A percentile compares a stretch with the other conserved stretches of the same genome.
Conservation (phyloP, 306 rosid genomes). For the Prunus davidiana region DNA sequence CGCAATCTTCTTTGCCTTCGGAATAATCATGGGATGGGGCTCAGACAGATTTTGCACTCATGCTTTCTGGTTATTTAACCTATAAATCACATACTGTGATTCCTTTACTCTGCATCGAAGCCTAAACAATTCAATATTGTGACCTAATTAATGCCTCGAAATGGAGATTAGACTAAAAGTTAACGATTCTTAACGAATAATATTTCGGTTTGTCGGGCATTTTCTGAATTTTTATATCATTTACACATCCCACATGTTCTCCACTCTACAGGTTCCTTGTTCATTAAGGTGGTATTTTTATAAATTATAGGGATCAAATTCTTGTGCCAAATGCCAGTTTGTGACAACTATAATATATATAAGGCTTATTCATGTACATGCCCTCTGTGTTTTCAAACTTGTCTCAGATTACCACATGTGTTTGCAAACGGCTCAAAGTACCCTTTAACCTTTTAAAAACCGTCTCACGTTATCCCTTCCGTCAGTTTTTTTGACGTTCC, state of each 20-base stretch:
- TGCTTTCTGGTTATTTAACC: neutral
- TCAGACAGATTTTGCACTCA: neutral
- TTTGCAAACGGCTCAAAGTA: too few species aligned
- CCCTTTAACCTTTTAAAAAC: too few species aligned
- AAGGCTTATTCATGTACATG: neutral
- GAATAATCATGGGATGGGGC: slow-evolving; percentile 20
- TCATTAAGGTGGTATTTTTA: neutral
- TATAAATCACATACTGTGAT: neutral
- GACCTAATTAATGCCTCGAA: neutral
- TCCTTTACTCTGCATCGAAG: slow-evolving; percentile 1
- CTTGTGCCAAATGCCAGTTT: neutral
- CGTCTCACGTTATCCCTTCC: too few species aligned
- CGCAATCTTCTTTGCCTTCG: slow-evolving; percentile 6
- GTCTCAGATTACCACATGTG: too few species aligned
- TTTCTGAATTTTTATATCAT: slow-evolving; percentile 23
- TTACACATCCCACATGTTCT: slow-evolving; percentile 37
- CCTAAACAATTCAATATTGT: neutral
- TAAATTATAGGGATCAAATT: neutral
- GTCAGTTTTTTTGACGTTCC: too few species aligned
- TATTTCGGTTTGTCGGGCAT: slow-evolving; percentile 31
- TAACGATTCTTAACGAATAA: slow-evolving; percentile 15
- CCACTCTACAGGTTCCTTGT: slow-evolving; percentile 17
- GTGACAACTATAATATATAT: neutral
- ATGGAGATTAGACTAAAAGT: slow-evolving; percentile 17
- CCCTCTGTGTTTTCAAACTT: too few species aligned